These are phyloP conservation scores for Fusarium buxicola DNA, from an alignment of 2,329 filamentous ascomycete genomes.

Conservation along the genomic window DNA sequence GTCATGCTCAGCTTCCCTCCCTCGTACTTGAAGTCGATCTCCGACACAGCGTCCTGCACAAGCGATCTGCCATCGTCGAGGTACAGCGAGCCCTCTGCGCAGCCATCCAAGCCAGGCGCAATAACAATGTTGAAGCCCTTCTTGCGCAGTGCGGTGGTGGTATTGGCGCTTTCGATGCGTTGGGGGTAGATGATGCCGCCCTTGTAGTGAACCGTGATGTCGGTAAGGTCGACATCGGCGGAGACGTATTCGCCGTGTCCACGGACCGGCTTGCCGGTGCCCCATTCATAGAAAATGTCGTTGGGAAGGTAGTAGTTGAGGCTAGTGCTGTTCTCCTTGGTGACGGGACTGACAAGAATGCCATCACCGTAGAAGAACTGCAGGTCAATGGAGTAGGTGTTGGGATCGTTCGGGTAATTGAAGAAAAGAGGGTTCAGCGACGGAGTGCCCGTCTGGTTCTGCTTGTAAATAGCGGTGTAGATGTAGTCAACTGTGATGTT, in stretches of 20 bases:
- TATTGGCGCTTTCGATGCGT: slow-evolving; percentile 66
- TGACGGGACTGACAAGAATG: slow-evolving; percentile 60
- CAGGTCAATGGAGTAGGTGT: slow-evolving; percentile 57
- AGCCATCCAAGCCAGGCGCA: slow-evolving; percentile 70
- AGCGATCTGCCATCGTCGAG: slow-evolving; percentile 79
- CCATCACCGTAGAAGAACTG: slow-evolving; percentile 62
- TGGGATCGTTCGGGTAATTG: slow-evolving; percentile 66
- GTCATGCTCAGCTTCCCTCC: slow-evolving; percentile 61
- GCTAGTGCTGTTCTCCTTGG: slow-evolving; percentile 55
- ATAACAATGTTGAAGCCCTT: slow-evolving; percentile 77
- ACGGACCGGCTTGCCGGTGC: slow-evolving; percentile 59
- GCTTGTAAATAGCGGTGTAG: slow-evolving; percentile 75
- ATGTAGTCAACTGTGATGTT: slow-evolving; percentile 70
- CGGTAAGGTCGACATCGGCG: slow-evolving; percentile 54
- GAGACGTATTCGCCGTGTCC: slow-evolving; percentile 46
- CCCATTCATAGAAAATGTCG: slow-evolving; percentile 62
- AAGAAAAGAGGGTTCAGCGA: slow-evolving; percentile 78
- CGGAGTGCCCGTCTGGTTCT: slow-evolving; percentile 71
- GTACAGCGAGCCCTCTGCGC: slow-evolving; percentile 74
- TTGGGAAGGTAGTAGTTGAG: slow-evolving; percentile 61
- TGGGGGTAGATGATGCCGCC: slow-evolving; percentile 72
- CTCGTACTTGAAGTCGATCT: slow-evolving; percentile 71
- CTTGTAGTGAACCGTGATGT: slow-evolving; percentile 74
- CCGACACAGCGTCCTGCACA: slow-evolving; percentile 64
- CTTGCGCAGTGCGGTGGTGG: slow-evolving; percentile 70